These are phyloP conservation scores for Pichia thaimueangensis DNA, from an alignment of 805 yeast species.

Conservation along the genomic window DNA sequence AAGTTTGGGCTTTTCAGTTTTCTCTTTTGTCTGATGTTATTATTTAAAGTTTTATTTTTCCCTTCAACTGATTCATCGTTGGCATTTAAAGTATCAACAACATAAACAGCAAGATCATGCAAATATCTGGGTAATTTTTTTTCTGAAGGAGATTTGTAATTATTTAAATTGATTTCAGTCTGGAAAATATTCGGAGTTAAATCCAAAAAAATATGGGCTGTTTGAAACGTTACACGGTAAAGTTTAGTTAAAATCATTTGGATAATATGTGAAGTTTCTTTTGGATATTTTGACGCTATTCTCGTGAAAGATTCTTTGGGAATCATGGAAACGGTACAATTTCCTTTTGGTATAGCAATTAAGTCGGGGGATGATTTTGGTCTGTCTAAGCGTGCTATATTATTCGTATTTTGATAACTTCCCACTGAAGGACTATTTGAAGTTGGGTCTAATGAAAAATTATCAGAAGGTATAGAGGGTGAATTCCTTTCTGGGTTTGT, in stretches of 20 bases:
- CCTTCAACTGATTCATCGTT: not conserved
- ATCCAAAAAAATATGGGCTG: constrained; percentile 83
- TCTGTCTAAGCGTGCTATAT: not conserved
- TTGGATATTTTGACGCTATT: constrained; percentile 69
- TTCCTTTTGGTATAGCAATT: constrained; percentile 67
- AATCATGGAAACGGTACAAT: constrained; percentile 85
- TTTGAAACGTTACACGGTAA: constrained; percentile 85
- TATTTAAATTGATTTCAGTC: constrained; percentile 65
- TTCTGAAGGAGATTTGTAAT: constrained; percentile 28
- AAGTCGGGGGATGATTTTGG: constrained; percentile 25
- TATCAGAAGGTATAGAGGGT: constrained; percentile 11
- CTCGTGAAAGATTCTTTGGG: constrained; percentile 78
- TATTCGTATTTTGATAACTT: not conserved
- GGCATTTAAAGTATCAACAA: constrained; percentile 1
- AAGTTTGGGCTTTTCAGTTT: not conserved
- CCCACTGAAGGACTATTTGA: constrained; percentile 10
- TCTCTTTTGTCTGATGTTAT: not conserved
- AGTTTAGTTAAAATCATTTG: constrained; percentile 85
- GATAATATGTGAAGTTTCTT: constrained; percentile 87
- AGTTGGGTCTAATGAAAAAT: constrained; percentile 11
- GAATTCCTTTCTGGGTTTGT: constrained; percentile 1
- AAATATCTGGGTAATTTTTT: constrained; percentile 57
- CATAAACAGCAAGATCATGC: constrained; percentile 32
- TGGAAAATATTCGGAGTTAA: constrained; percentile 73
- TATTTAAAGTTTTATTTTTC: not conserved